Conservation (phyloP, 2,329 filamentous ascomycete genomes). For the Colletotrichum paranaense region DNA sequence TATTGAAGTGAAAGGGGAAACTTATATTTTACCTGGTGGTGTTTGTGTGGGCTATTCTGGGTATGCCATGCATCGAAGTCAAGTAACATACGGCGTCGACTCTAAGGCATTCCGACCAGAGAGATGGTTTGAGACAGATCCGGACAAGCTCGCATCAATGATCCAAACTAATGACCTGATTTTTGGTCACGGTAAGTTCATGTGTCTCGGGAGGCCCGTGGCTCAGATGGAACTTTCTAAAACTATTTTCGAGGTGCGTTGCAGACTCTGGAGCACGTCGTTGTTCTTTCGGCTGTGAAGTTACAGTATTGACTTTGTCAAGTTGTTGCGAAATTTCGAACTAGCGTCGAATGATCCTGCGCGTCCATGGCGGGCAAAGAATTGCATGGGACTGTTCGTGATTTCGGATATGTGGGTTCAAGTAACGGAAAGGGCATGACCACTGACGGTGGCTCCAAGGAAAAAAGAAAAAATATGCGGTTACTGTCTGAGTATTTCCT, state of each 20-base stretch:
- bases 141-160: conserved; percentile 39
- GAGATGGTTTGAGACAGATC: conserved; percentile 60
- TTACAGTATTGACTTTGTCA: too few species aligned
- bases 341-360: conserved; percentile 41
- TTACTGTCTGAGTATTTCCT: too few species aligned
- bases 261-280: background rate
- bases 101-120: conserved; percentile 67
- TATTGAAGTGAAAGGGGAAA: conserved; percentile 34
- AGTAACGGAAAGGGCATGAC: conserved; percentile 37
- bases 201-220: conserved; percentile 33
- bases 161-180: conserved; percentile 26
- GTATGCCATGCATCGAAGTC: conserved; percentile 69
- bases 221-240: conserved; percentile 31
- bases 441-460: background rate
- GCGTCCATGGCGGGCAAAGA: conserved; percentile 41
- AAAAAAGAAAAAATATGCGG: too few species aligned
- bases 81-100: conserved; percentile 67
- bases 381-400: conserved; percentile 43
- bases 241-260: conserved; percentile 49
- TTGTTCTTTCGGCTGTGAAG: too few species aligned
- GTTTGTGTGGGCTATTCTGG: conserved; percentile 70
- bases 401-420: conserved; percentile 49
- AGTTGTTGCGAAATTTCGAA: conserved; percentile 46
- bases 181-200: conserved; percentile 32
- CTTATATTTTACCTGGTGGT: conserved; percentile 59